A percentile compares a stretch with the other conserved stretches of the same genome.
phyloP scores from a whole-genome alignment of 2,329 filamentous ascomycete genomes.

The Diplodia seriata region DNA sequence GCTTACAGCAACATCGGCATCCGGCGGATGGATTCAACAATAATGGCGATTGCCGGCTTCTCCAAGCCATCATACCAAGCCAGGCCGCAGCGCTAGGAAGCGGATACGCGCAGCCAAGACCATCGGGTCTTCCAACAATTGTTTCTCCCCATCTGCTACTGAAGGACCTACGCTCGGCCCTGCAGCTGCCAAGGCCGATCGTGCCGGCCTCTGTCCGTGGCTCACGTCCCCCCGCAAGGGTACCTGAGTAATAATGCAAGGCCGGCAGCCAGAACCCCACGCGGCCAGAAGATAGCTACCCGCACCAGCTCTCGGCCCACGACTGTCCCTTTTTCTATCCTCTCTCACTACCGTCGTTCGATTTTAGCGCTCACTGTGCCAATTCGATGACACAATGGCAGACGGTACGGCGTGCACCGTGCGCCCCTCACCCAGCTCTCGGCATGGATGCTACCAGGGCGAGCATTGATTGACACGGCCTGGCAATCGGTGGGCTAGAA shows the following conservation, averaged over 20 bases:
- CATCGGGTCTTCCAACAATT: not conserved
- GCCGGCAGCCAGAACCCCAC: constrained; percentile 15
- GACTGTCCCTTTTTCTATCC: not conserved
- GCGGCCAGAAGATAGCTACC: constrained; percentile 23
- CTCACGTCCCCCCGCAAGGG: constrained; percentile 11
- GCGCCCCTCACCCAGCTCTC: not conserved
- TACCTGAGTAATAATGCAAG: constrained; percentile 2
- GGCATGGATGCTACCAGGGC: constrained; percentile 10
- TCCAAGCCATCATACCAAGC: not conserved
- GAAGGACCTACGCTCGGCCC: not conserved
- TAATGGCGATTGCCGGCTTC: not conserved
- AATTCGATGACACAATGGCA: constrained; percentile 4
- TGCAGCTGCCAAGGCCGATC: constrained; percentile 19
- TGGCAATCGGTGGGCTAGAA: not conserved
- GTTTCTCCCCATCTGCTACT: not conserved
- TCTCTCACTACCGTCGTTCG: not conserved
- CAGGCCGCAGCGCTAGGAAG: not conserved
- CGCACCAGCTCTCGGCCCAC: not conserved
- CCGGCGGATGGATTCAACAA: not conserved
- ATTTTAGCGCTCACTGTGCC: not conserved
- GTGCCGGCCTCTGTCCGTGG: not conserved
- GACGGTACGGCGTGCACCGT: not conserved
- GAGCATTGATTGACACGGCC: constrained; percentile 15
- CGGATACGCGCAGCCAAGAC: not conserved
- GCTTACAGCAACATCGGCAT: not conserved